phyloP scores from a whole-genome alignment of 495 filamentous ascomycete species.

The Arthonia radiata region DNA sequence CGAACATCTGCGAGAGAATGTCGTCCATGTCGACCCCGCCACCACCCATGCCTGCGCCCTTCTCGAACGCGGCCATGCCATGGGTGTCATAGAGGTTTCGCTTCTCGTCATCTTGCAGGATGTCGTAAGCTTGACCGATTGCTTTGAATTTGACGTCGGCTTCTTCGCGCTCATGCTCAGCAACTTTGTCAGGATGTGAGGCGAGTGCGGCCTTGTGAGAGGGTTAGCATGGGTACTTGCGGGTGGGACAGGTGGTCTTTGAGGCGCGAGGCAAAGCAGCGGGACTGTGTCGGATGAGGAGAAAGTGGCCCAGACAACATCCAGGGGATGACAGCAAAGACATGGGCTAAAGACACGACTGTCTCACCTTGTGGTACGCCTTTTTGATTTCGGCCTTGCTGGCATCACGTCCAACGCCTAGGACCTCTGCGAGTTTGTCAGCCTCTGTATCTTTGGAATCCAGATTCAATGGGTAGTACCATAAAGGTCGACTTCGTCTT shows the following conservation, averaged over 20 bases:
- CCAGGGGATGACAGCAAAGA: no score
- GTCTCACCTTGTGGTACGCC: slow-evolving; percentile 74
- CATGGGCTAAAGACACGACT: slow-evolving; percentile 4
- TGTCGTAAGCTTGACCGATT: slow-evolving; percentile 85
- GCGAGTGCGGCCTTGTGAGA: slow-evolving; percentile 48
- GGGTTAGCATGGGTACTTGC: slow-evolving; percentile 1
- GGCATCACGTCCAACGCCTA: slow-evolving; percentile 44
- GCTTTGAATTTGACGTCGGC: slow-evolving; percentile 81
- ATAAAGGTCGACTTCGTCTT: slow-evolving; percentile 40
- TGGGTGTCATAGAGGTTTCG: slow-evolving; percentile 75
- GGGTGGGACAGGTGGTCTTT: not conserved
- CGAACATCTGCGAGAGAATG: slow-evolving; percentile 83
- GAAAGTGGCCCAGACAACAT: no score
- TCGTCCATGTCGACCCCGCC: slow-evolving; percentile 67
- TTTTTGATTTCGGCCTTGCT: slow-evolving; percentile 78
- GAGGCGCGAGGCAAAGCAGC: slow-evolving; percentile 1
- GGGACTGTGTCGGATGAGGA: no score
- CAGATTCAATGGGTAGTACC: slow-evolving; percentile 19
- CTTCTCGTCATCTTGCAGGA: slow-evolving; percentile 88
- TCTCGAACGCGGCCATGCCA: slow-evolving; percentile 85
- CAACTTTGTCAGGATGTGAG: slow-evolving; percentile 88
- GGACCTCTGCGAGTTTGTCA: slow-evolving; percentile 45
- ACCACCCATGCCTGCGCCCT: slow-evolving; percentile 21
- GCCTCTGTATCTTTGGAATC: slow-evolving; percentile 2
- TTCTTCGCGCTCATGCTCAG: slow-evolving; percentile 55